Evolutionary conservation across 192 early-diverging fungal genomes (phyloP).

Genomic region (Entomortierella parvispora): DNA sequence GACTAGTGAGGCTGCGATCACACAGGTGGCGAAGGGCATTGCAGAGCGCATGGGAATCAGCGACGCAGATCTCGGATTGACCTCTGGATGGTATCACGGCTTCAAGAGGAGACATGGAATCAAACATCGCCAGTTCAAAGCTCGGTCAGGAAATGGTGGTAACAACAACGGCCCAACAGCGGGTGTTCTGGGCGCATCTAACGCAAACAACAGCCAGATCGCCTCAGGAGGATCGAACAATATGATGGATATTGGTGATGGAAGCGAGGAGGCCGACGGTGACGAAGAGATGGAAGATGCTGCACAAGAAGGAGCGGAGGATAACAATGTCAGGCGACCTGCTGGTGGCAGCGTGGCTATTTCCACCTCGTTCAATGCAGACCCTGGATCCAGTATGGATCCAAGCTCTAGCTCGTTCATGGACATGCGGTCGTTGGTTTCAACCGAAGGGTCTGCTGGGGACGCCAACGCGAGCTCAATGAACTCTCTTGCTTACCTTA

Average conservation of each 20-base stretch:
- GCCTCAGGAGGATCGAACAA: background rate
- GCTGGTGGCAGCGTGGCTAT: too few relatives aligned
- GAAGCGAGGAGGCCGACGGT: conserved; percentile 33
- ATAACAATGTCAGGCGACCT: background rate
- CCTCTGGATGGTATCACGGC: conserved; percentile 52
- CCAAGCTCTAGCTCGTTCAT: background rate
- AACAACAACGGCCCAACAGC: background rate
- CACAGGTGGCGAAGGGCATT: conserved; percentile 51
- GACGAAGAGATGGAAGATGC: conserved; percentile 51
- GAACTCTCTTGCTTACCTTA: background rate
- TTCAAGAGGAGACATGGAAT: conserved; percentile 53
- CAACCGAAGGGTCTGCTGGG: background rate
- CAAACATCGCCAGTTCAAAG: conserved; percentile 51
- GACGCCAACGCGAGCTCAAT: background rate
- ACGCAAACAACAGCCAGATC: background rate
- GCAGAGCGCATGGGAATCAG: conserved; percentile 51
- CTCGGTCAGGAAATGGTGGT: conserved; percentile 7
- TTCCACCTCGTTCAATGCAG: too few relatives aligned
- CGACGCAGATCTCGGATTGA: conserved; percentile 38
- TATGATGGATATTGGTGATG: conserved; percentile 19
- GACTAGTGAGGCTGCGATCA: conserved; percentile 49
- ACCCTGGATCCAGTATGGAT: background rate
- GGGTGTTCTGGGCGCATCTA: conserved; percentile 9
- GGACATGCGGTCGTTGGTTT: conserved; percentile 5
- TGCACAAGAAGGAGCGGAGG: conserved; percentile 4